These are phyloP conservation scores for Monilinia vaccinii-corymbosi DNA, from an alignment of 2,329 filamentous ascomycete genomes.

Conservation along the genomic window DNA sequence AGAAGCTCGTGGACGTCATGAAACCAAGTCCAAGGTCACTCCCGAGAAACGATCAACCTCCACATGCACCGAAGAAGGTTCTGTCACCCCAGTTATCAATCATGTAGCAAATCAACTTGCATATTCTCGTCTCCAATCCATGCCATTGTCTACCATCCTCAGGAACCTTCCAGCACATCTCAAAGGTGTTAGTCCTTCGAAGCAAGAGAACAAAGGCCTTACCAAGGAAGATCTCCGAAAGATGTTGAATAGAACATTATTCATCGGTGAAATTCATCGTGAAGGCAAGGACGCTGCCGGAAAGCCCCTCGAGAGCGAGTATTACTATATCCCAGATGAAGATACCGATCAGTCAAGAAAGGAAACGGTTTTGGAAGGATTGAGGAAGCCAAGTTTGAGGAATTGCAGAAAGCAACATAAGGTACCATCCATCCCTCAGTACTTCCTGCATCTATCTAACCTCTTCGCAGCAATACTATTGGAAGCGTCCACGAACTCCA, in stretches of 20 bases:
- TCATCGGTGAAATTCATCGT: constrained; percentile 79
- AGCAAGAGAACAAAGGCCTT: constrained; percentile 37
- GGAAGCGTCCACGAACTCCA: constrained; percentile 55
- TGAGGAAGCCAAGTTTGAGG: constrained; percentile 81
- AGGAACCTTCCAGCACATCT: constrained; percentile 68
- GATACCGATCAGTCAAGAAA: constrained; percentile 72
- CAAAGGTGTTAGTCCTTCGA: constrained; percentile 32
- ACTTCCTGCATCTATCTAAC: constrained; percentile 3
- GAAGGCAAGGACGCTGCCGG: constrained; percentile 95
- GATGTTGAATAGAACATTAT: constrained; percentile 64
- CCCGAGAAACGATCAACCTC: constrained; percentile 22
- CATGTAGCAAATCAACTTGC: constrained; percentile 94
- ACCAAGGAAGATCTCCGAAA: constrained; percentile 55
- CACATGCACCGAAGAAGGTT: constrained; percentile 32
- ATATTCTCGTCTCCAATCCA: constrained; percentile 85
- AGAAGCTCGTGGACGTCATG: constrained; percentile 29
- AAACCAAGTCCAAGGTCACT: constrained; percentile 17
- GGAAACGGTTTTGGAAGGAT: constrained; percentile 72
- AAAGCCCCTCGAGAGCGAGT: constrained; percentile 88
- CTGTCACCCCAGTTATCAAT: constrained; percentile 50
- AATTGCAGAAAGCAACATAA: constrained; percentile 95
- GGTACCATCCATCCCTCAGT: constrained; percentile 45
- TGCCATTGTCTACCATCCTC: constrained; percentile 81
- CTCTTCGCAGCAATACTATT: constrained; percentile 51
- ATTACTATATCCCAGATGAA: constrained; percentile 87